Evolutionary conservation across 441 rosid genomes (phyloP), one percentile per base, ranked within the genome.

Genomic region (Aleurites moluccanus): DNA sequence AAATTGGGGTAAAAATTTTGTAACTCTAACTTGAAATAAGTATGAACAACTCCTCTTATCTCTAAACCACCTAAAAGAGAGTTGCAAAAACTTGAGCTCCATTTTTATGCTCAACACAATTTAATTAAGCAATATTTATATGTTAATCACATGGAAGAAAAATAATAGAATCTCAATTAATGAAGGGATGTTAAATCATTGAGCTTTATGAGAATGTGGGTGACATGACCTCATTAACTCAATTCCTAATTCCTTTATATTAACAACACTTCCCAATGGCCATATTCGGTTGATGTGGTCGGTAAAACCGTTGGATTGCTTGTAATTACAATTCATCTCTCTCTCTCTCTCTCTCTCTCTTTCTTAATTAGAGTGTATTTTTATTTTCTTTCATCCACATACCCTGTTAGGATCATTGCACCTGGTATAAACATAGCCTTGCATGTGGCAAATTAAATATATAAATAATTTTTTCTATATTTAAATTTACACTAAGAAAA

Each of bases 401-500:
- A 16, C 78, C 77, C 20, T 61, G 82, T 44, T 65, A 77, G 87
- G 79, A 72, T 71, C 86, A 80, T 44, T 87, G 91, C 91, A 87
- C 86, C 89, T 86, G 87, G 85, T 83, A 45, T 77, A 65, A 75
- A 81, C 77, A 3, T 11, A 63, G 85, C 66, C 40, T 57, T 69
- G 89, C 89, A 87, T 80, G 82, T 80, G 87, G 83, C 84, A 80
- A 61, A 53, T 35, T 8, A 21, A 5, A 0, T 38, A 35, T 35
- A 35, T 35, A 35, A 0, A 4, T 35, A 38, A 35, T 35, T 4
- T 35, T 23, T 42, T 14, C 3, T 68, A 28, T 47, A 72, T 44
- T 1, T 38, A 38, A 6, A 38, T 38, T 59, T 66, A 53, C 35
- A 4, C 67, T 27, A n/a, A 45, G 33, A 63, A 62, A 68, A 44